Evolutionary conservation across 148 eudicot species (phyloP).

Genomic region (Vaccinium macrocarpon): DNA sequence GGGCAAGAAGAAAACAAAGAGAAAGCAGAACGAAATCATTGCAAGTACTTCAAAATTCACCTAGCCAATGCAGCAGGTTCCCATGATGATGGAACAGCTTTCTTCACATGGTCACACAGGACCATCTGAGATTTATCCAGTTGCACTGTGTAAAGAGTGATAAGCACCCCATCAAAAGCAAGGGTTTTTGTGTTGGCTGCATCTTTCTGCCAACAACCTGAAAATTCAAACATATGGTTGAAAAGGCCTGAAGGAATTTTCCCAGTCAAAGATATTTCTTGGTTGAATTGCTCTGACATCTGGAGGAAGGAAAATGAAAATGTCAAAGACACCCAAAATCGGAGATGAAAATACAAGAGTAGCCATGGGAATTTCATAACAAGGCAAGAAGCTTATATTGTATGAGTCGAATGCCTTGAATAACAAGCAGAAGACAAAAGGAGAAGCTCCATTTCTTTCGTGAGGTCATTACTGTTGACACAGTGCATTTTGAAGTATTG

Average conservation of each 20-base stretch:
- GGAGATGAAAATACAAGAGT: background rate
- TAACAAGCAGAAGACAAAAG: background rate
- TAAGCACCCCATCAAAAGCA: constrained; percentile 93
- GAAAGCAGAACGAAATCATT: background rate
- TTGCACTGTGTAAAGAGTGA: constrained; percentile 79
- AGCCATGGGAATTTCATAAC: constrained; percentile 4
- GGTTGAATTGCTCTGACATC: constrained; percentile 99
- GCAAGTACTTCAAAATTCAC: constrained; percentile 32
- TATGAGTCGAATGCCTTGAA: background rate
- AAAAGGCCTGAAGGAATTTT: constrained; percentile 97
- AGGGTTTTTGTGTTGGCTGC: constrained; percentile 86
- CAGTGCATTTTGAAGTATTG: background rate
- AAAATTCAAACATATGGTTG: constrained; percentile 88
- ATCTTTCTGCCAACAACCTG: constrained; percentile 96
- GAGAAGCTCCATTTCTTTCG: background rate
- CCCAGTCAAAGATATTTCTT: constrained; percentile 84
- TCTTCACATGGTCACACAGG: constrained; percentile 79
- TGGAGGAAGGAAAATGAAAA: constrained; percentile 27
- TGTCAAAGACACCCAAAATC: constrained; percentile 9
- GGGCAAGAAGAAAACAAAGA: background rate
- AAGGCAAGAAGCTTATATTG: background rate
- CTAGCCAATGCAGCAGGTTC: constrained; percentile 95
- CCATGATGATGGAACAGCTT: constrained; percentile 94
- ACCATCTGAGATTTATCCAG: constrained; percentile 86
- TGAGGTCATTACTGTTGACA: background rate